Evolutionary conservation across 805 yeast species (phyloP).

Genomic region (Grigorovia jiainica): DNA sequence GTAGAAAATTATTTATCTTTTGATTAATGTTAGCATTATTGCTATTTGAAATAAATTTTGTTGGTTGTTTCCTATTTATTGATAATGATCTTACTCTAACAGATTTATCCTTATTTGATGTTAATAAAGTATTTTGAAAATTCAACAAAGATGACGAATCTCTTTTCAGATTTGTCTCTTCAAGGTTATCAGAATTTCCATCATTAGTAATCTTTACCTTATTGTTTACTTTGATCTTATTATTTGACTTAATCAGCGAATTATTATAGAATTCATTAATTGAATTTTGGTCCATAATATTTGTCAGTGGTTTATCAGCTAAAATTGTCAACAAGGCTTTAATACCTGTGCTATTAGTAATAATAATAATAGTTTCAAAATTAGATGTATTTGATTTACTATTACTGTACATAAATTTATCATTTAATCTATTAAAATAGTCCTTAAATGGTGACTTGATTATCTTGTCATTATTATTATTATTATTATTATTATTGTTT

Average conservation of each 20-base stretch:
- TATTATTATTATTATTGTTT: neutral
- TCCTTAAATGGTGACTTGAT: constrained; percentile 27
- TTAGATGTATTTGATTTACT: neutral
- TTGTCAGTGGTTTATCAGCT: constrained; percentile 26
- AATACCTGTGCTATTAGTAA: constrained; percentile 28
- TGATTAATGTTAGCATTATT: neutral
- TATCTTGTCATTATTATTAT: neutral
- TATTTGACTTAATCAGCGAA: constrained; percentile 11
- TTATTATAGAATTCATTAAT: constrained; percentile 18
- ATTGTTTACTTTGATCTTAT: neutral
- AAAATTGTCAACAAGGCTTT: constrained; percentile 27
- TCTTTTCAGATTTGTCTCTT: constrained; percentile 11
- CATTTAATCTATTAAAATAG: constrained; percentile 21
- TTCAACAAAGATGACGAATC: constrained; percentile 25
- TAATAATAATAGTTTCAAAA: constrained; percentile 20
- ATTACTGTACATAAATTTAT: constrained; percentile 13
- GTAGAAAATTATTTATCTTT: neutral
- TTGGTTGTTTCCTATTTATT: constrained; percentile 15
- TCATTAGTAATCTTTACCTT: neutral
- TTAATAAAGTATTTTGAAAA: constrained; percentile 22
- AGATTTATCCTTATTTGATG: constrained; percentile 28
- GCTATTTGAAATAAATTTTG: neutral
- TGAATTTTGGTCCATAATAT: constrained; percentile 23
- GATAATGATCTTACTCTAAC: constrained; percentile 25
- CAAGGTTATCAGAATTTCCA: neutral